Percentiles rank a stretch among this genome's conserved stretches.
Evolutionary conservation across 805 yeast genomes (phyloP).

Genomic region (Phaffomyces opuntiae): DNA sequence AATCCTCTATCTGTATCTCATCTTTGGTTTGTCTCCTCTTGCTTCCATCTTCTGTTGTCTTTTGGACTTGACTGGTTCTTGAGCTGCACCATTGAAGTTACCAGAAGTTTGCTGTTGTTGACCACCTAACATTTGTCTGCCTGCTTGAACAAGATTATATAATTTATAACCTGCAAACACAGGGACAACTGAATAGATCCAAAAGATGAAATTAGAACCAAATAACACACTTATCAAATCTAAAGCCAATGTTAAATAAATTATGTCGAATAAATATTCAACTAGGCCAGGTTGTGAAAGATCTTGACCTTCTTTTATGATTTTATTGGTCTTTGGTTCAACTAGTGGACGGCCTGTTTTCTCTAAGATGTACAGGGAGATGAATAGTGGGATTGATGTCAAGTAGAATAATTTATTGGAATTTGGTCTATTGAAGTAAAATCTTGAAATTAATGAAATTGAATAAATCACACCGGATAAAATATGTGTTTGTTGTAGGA

Average conservation of each 20-base stretch:
- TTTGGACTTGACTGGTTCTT: constrained; percentile 26
- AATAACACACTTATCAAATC: constrained; percentile 37
- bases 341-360: constrained; percentile 43
- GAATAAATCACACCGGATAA: constrained; percentile 23
- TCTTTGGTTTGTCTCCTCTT: constrained; percentile 30
- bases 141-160: constrained; percentile 26
- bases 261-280: constrained; percentile 48
- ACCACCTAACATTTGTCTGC: constrained; percentile 21
- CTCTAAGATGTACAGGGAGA: constrained; percentile 38
- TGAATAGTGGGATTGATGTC: constrained; percentile 27
- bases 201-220: constrained; percentile 39
- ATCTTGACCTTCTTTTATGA: constrained; percentile 42
- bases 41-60: constrained; percentile 36
- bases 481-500: constrained; percentile 33
- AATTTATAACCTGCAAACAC: constrained; percentile 39
- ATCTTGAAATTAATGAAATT: constrained; percentile 22
- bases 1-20: constrained; percentile 26
- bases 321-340: constrained; percentile 27
- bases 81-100: background rate
- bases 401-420: constrained; percentile 23
- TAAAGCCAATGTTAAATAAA: constrained; percentile 45
- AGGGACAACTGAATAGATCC: constrained; percentile 36
- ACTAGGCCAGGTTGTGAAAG: constrained; percentile 40
- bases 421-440: constrained; percentile 31
- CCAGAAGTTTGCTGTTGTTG: background rate